phyloP scores from a whole-genome alignment of 805 yeast genomes.

The Hemisphaericaspora nanyangensis region DNA sequence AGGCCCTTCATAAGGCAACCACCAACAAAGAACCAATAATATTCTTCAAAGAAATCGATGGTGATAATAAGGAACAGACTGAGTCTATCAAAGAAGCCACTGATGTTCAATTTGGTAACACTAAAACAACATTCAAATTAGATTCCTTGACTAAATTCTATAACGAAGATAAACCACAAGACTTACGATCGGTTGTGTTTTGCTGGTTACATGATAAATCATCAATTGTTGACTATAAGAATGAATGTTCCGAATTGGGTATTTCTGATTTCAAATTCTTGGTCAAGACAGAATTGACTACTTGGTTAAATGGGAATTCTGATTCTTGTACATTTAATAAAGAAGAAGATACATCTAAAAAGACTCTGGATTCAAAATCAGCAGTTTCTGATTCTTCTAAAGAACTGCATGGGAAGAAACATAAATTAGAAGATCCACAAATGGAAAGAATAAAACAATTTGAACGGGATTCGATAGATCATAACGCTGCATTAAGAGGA shows the following conservation, averaged over 20 bases:
- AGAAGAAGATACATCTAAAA: slow-evolving; percentile 21
- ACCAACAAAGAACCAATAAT: slow-evolving; percentile 18
- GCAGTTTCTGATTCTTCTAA: slow-evolving; percentile 10
- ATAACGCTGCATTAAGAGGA: slow-evolving; percentile 62
- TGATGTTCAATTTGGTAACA: slow-evolving; percentile 28
- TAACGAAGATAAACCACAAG: slow-evolving; percentile 45
- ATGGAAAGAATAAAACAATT: slow-evolving; percentile 42
- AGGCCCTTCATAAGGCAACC: slow-evolving; percentile 25
- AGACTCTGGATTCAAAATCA: neutral
- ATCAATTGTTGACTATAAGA: slow-evolving; percentile 76
- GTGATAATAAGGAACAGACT: slow-evolving; percentile 7
- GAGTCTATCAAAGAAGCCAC: slow-evolving; percentile 34
- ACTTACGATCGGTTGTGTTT: slow-evolving; percentile 60
- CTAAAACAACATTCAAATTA: slow-evolving; percentile 26
- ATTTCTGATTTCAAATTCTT: slow-evolving; percentile 74
- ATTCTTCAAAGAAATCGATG: slow-evolving; percentile 13
- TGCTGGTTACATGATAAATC: slow-evolving; percentile 76
- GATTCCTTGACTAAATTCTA: slow-evolving; percentile 52
- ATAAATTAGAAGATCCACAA: slow-evolving; percentile 44
- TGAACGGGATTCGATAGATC: slow-evolving; percentile 54
- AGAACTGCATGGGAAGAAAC: slow-evolving; percentile 10
- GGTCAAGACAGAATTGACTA: slow-evolving; percentile 78
- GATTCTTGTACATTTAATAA: slow-evolving; percentile 50
- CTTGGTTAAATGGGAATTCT: slow-evolving; percentile 74
- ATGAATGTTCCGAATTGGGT: slow-evolving; percentile 60